Evolutionary conservation across 192 early-diverging fungal species (phyloP), one percentile per base, ranked within the genome.

Genomic region (Rhizoclosmatium sp.): DNA sequence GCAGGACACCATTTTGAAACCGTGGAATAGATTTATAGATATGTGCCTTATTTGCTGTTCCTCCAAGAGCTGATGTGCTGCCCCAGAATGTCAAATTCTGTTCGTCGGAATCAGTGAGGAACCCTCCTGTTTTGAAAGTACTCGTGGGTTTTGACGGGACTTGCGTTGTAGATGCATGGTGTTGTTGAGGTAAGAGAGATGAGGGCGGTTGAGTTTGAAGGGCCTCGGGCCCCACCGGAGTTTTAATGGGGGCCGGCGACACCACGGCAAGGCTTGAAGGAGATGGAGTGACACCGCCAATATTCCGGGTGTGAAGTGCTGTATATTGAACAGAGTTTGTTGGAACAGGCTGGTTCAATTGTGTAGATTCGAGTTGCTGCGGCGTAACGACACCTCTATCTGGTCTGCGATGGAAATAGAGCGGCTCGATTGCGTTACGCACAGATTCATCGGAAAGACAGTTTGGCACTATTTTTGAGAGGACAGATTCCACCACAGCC

Each of bases 11-110:
- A 16, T 71, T 71, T 39, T 31, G 16, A 45, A 59, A 71, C 7
- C 70, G 70, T 58, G 70, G 70, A 21, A 71, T 71, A 16, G 70
- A 21, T 59, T 58, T 51, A 39, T 71, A 71, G 9, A 71, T 19
- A 71, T 71, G 70, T 10, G 70, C 47, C 21, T 71, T 71, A 40
- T 58, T 21, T 49, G 70, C 48, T 10, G 19, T 58, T 3, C 70
- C 70, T 41, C 67, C 70, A 44, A 71, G 70, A 2, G 70, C 70
- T 56, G 45, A 48, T 19, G 70, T 71, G 14, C 49, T 58, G 23
- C 70, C 70, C 70, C 70, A 71, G 48, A 71, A 71, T 12, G 70
- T 71, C 21, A 71, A 42, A 58, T 47, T 21, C 7, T 41, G 21
- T 31, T 71, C 70, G 14, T 71, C 70, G 3, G 70, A 31, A 58